Percentiles rank a stretch among this genome's conserved stretches.
Evolutionary conservation across 2,329 filamentous ascomycete species (phyloP).

Genomic region (Colletotrichum kahawae): DNA sequence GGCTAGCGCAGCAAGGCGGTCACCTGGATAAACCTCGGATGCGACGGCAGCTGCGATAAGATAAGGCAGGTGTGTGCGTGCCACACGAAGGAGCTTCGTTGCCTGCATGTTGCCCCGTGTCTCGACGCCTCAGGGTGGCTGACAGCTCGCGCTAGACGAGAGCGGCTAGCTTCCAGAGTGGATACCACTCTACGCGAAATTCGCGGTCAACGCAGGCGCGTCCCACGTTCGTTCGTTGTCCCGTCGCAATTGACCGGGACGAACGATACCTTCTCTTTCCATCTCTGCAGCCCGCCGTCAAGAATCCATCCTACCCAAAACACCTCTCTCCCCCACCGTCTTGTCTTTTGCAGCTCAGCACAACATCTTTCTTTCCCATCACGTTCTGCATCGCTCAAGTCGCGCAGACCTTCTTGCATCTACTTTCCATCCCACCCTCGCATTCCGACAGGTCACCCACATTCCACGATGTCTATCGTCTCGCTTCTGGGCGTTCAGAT

Average conservation of each 20-base stretch:
- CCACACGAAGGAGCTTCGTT: background rate
- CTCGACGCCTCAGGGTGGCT: background rate
- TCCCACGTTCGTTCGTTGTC: constrained; percentile 19
- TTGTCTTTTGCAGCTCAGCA: background rate
- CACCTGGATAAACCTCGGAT: constrained; percentile 15
- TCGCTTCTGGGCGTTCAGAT: constrained; percentile 95
- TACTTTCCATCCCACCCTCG: background rate
- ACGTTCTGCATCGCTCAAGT: background rate
- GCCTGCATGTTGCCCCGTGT: background rate
- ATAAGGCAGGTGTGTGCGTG: background rate
- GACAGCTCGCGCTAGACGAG: background rate
- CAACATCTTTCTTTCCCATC: background rate
- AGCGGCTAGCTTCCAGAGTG: background rate
- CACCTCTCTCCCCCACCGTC: background rate
- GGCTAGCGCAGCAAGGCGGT: constrained; percentile 16
- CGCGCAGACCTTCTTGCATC: background rate
- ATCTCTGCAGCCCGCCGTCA: constrained; percentile 10
- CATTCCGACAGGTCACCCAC: background rate
- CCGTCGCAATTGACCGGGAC: constrained; percentile 15
- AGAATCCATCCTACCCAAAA: background rate
- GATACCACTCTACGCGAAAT: constrained; percentile 25
- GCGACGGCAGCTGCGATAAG: background rate
- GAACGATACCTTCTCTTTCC: constrained; percentile 1
- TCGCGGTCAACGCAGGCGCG: constrained; percentile 23
- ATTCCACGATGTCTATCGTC: constrained; percentile 82